Percentiles rank a stretch among this genome's conserved stretches.
These are phyloP conservation scores for Gossypium turneri DNA, from an alignment of 345 rosid genomes.

Conservation along the genomic window DNA sequence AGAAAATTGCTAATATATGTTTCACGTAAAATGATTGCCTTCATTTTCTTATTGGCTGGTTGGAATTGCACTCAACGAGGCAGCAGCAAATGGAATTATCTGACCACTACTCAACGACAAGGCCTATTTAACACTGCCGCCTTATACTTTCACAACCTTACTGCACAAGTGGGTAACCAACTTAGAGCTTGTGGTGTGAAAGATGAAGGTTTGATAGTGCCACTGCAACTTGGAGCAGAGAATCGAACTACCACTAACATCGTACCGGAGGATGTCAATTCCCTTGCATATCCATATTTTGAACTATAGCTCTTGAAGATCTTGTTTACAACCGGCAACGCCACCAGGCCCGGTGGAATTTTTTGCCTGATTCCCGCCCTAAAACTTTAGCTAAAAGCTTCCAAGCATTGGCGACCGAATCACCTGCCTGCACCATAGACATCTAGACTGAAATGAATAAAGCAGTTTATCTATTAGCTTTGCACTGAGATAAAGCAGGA, in stretches of 20 bases:
- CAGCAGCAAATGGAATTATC: constrained; percentile 27
- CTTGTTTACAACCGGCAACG: constrained; percentile 30
- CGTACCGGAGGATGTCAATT: constrained; percentile 26
- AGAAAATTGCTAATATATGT: no score
- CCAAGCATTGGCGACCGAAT: background rate
- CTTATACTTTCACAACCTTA: constrained; percentile 19
- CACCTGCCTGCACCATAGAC: background rate
- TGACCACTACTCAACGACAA: constrained; percentile 37
- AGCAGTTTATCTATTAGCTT: background rate
- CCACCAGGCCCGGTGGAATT: constrained; percentile 31
- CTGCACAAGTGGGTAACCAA: constrained; percentile 25
- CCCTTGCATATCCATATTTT: constrained; percentile 26
- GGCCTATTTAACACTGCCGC: constrained; percentile 22
- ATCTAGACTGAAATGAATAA: no score
- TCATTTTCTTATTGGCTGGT: background rate
- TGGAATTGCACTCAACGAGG: background rate
- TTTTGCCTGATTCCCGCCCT: background rate
- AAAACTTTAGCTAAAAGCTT: background rate
- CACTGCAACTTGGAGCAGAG: constrained; percentile 34
- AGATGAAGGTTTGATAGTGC: constrained; percentile 46
- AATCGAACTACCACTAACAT: constrained; percentile 26
- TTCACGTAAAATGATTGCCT: background rate
- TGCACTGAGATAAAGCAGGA: background rate
- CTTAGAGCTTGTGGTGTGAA: constrained; percentile 35
- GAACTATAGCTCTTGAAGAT: constrained; percentile 38